Evolutionary conservation across 2,329 filamentous ascomycete species (phyloP), one percentile per base, ranked within the genome.

Genomic region (Alternaria novae-zelandiae): DNA sequence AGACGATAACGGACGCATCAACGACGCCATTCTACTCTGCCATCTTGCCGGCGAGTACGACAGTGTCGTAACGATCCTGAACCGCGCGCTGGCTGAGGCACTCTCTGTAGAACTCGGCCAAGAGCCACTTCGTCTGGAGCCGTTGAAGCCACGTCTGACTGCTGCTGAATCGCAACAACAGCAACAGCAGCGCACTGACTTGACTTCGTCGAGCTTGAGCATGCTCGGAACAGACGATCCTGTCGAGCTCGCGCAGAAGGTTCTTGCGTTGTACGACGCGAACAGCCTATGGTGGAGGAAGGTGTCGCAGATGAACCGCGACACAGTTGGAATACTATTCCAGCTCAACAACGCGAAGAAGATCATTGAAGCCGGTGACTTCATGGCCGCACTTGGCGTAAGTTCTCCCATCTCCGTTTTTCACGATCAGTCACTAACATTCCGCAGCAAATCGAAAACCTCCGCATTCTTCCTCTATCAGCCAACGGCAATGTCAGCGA

Each of bases 41-140:
- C 95, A 99, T 79, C 86, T 99, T 46, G 95, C 96, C 0, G 93
- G 93, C 74, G 94, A 99, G 79, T 98, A 97, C 78, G 94, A 99
- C 78, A 94, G 90, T 57, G 96, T 98, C n/a, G 89, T 97, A 46
- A 85, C 88, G 25, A 95, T 98, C 69, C 88, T 98, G 75, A 97
- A 94, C 80, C 91, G 94, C 43, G 91, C 94, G 4, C 86, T 99
- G 36, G 96, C 94, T 59, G 94, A 98, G 79, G 92, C 93, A 47
- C 89, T 98, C 63, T 91, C 93, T 12, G 86, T 95, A 11, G 94
- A 97, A 73, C 87, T 97, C 71, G 94, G 93, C 57, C 91, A 96
- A 71, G 90, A 93, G 62, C 89, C 91, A 17, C 86, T 94, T 80
- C 90, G 90, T 45, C 83, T 97, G 54, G 89, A 94, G 80, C 93